A percentile compares a stretch with the other conserved stretches of the same genome.
Conservation (phyloP, 2,329 filamentous ascomycete species). For the Fusarium brachygibbosum region DNA sequence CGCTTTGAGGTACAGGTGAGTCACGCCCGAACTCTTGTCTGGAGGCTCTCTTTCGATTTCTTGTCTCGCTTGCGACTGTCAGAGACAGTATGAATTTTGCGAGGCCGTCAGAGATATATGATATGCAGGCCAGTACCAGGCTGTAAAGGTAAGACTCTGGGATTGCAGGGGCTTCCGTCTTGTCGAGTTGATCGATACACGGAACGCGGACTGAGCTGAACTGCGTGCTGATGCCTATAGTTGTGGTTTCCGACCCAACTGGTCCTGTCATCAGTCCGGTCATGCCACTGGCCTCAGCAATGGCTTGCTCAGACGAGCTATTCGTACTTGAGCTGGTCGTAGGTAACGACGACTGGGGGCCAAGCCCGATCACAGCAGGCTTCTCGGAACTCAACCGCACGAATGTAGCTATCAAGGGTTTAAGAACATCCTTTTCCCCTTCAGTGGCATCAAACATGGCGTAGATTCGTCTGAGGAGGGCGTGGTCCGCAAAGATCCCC, state of each 20-base stretch:
- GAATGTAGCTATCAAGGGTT: conserved; percentile 86
- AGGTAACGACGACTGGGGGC: conserved; percentile 89
- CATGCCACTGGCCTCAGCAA: conserved; percentile 88
- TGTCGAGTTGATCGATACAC: conserved; percentile 95
- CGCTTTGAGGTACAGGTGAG: conserved; percentile 58
- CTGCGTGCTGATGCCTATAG: conserved; percentile 85
- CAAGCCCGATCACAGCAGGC: conserved; percentile 87
- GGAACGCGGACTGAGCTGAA: conserved; percentile 91
- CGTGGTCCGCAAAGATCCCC: conserved; percentile 85
- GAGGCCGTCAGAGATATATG: conserved; percentile 88
- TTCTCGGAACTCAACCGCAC: conserved; percentile 95
- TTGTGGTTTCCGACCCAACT: conserved; percentile 74
- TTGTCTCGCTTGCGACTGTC: conserved; percentile 81
- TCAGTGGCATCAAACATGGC: conserved; percentile 81
- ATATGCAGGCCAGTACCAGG: conserved; percentile 88
- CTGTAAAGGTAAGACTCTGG: conserved; percentile 97
- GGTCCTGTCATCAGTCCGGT: conserved; percentile 86
- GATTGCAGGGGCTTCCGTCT: conserved; percentile 82
- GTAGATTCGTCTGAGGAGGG: conserved; percentile 83
- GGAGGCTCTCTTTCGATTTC: conserved; percentile 64
- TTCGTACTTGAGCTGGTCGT: conserved; percentile 68
- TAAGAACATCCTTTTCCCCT: conserved; percentile 80
- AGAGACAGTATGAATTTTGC: conserved; percentile 94
- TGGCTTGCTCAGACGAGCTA: conserved; percentile 81
- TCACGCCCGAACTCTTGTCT: conserved; percentile 61